Evolutionary conservation across 768 basidiomycete genomes (phyloP).

Genomic region (Hirschioporus abietinus): DNA sequence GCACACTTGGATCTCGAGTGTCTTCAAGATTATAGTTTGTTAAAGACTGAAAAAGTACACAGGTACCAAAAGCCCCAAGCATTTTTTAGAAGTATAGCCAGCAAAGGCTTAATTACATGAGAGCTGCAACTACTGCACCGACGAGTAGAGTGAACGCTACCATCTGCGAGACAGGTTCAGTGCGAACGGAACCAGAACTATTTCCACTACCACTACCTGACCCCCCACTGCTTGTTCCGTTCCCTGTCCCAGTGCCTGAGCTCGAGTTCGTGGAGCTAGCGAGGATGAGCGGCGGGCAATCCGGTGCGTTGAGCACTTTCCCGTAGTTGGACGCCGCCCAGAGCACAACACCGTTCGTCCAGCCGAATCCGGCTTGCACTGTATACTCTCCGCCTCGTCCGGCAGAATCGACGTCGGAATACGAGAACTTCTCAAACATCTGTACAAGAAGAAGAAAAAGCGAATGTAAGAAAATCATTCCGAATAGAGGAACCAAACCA

Average conservation of each 20-base stretch:
- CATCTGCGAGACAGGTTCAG: no score
- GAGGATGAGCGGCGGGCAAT: constrained; percentile 47
- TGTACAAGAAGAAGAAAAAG: constrained; percentile 26
- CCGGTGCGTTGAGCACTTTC: constrained; percentile 47
- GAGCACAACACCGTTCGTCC: constrained; percentile 81
- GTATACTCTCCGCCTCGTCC: constrained; percentile 85
- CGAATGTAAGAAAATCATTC: background rate
- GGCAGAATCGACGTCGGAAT: constrained; percentile 68
- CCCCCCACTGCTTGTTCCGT: background rate
- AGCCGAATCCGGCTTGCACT: constrained; percentile 84
- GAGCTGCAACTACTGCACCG: no score
- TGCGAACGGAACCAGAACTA: no score
- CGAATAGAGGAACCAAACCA: background rate
- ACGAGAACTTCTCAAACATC: constrained; percentile 91
- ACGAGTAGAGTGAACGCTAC: no score
- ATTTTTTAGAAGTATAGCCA: no score
- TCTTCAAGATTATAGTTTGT: no score
- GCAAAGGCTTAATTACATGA: no score
- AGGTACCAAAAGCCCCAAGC: no score
- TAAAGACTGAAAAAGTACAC: no score
- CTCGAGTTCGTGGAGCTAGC: background rate
- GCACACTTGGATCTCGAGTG: no score
- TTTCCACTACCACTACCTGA: no score
- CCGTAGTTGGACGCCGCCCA: constrained; percentile 73
- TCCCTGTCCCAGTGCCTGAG: background rate